phyloP scores from a whole-genome alignment of 1,284 basidiomycete genomes.

The Austroboletus olivaceoglutinosus region DNA sequence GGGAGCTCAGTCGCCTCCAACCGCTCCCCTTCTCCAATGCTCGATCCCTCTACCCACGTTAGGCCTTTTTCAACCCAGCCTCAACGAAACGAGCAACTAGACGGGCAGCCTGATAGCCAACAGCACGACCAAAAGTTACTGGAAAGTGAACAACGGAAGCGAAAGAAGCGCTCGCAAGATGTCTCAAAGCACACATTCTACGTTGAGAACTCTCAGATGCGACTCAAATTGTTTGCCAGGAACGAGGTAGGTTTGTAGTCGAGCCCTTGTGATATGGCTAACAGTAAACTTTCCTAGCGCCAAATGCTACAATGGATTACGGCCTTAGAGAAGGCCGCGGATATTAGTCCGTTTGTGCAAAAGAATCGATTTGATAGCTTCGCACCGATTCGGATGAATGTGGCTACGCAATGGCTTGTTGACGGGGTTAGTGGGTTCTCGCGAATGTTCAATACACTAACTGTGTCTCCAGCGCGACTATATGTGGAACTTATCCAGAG shows the following conservation, averaged over 20 bases:
- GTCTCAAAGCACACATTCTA: slow-evolving; percentile 94
- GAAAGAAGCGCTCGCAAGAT: slow-evolving; percentile 47
- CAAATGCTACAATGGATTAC: slow-evolving; percentile 99
- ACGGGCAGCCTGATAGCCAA: slow-evolving; percentile 18
- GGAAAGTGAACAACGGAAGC: slow-evolving; percentile 40
- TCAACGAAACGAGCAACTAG: slow-evolving; percentile 19
- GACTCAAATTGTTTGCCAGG: slow-evolving; percentile 84
- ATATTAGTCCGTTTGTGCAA: slow-evolving; percentile 76
- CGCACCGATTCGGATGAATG: slow-evolving; percentile 90
- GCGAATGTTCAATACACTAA: background rate
- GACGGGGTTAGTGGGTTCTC: slow-evolving; percentile 71
- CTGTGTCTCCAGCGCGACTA: slow-evolving; percentile 72
- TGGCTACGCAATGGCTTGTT: slow-evolving; percentile 97
- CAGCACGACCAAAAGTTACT: slow-evolving; percentile 21
- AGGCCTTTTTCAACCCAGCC: slow-evolving; percentile 45
- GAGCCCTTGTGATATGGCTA: background rate
- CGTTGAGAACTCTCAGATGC: slow-evolving; percentile 87
- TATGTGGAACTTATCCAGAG: slow-evolving; percentile 96
- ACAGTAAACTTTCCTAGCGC: slow-evolving; percentile 46
- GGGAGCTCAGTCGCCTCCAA: slow-evolving; percentile 38
- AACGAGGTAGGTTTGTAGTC: slow-evolving; percentile 61
- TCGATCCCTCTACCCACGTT: slow-evolving; percentile 73
- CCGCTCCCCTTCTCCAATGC: slow-evolving; percentile 50
- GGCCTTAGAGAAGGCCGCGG: slow-evolving; percentile 81
- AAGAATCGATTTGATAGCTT: slow-evolving; percentile 92